Percentiles rank a stretch among this genome's conserved stretches.
These are phyloP conservation scores for Apiotrichum gracile DNA, from an alignment of 1,284 basidiomycete species.

Conservation along the genomic window DNA sequence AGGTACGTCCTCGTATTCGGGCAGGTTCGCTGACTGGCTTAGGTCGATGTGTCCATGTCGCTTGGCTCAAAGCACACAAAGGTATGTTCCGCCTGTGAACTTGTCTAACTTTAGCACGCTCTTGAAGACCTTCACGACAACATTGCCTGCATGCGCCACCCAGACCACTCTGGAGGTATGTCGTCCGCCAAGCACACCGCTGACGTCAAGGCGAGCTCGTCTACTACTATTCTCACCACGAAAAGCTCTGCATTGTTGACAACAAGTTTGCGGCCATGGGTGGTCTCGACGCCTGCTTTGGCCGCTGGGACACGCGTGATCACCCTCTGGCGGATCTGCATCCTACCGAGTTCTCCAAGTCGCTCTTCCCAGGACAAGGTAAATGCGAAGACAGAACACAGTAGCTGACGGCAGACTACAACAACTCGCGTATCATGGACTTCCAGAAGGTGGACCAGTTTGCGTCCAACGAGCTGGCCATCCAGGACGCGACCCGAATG, in stretches of 20 bases:
- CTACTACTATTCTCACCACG: conserved; percentile 49
- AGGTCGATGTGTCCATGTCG: conserved; percentile 82
- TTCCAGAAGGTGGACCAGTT: conserved; percentile 66
- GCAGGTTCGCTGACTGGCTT: neutral
- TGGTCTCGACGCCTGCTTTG: conserved; percentile 86
- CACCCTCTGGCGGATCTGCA: conserved; percentile 80
- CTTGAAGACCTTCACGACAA: conserved; percentile 79
- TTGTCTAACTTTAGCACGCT: conserved; percentile 52
- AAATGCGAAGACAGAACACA: neutral
- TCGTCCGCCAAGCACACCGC: conserved; percentile 38
- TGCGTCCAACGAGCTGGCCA: conserved; percentile 65
- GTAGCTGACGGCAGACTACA: conserved; percentile 59
- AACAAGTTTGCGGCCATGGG: conserved; percentile 64
- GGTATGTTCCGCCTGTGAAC: conserved; percentile 39
- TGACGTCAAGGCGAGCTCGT: conserved; percentile 30
- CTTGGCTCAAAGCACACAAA: conserved; percentile 83
- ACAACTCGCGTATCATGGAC: conserved; percentile 57
- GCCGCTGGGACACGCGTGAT: conserved; percentile 84
- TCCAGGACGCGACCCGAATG: conserved; percentile 61
- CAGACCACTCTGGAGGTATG: conserved; percentile 81
- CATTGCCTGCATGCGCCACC: conserved; percentile 78
- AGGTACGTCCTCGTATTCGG: conserved; percentile 48
- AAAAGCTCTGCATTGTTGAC: conserved; percentile 62
- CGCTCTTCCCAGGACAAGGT: conserved; percentile 80
- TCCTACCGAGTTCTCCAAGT: conserved; percentile 70